Base-by-base conservation (phyloP, 1,139 yeast genomes). In the Saccharomycopsis crataegensis region DNA sequence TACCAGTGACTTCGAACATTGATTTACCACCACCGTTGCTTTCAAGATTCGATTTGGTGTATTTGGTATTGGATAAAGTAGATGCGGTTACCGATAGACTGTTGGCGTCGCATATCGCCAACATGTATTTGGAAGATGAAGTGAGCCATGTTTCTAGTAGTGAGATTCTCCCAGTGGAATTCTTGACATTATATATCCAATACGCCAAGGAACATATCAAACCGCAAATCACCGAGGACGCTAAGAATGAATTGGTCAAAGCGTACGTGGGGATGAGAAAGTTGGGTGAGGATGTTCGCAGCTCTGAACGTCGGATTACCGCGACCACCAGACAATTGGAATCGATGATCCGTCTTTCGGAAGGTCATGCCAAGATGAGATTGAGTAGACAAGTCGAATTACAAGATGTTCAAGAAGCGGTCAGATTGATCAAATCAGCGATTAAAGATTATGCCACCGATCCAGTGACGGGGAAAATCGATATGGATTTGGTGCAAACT, bases 321-420 rank as follows among this genome's bases (percentile, higher is more conserved):
- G 99, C 99, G 5, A 93, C 99, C 1, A 93, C 99, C 1, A 80
- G 99, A 70, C 99, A 94, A 67, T 74, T 93, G 57, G 99, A 93
- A 69, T 86, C 95, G 57, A 89, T 93, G 96, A 90, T 91, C 62
- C 82, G 99, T 65, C 74, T 93, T 50, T 71, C 96, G 0, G 99
- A 93, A 69, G 99, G 99, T 0, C 99, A 93, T 67, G 99, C 99
- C 2, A 91, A 90, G 69, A 87, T 94, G 96, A 80, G 96, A 62
- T 74, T 93, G 46, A 79, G 93, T 1, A 70, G 76, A 1, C 67
- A 65, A 1, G 99, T 93, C 5, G 85, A 83, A 52, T 73, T 86
- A 33, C 77, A 76, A 38, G 99, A 93, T 68, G 99, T 93, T n/a
- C 77, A 78, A 60, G 99, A 93, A 66, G 96, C 98, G 0, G 97